phyloP scores from a whole-genome alignment of 495 filamentous ascomycete genomes.

The Evansstolkia leycettana region DNA sequence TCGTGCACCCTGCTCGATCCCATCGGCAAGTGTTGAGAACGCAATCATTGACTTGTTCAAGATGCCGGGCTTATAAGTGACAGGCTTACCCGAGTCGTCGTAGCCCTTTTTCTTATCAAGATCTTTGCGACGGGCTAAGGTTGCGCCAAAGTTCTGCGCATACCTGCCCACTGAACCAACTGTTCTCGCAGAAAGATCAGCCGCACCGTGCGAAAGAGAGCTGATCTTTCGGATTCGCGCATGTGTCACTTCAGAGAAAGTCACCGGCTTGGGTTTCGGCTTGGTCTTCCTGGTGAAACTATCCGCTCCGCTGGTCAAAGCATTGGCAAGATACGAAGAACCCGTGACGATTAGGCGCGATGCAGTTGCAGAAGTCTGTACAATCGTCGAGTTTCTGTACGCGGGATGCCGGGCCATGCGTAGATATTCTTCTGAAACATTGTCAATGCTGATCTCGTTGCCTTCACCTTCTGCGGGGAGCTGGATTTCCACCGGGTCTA shows the following conservation, averaged over 20 bases:
- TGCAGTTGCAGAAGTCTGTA: constrained; percentile 79
- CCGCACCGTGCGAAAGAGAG: constrained; percentile 62
- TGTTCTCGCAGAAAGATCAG: constrained; percentile 69
- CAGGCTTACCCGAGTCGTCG: constrained; percentile 51
- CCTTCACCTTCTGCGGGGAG: constrained; percentile 62
- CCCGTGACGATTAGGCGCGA: constrained; percentile 88
- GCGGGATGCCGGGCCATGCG: constrained; percentile 74
- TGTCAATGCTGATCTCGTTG: constrained; percentile 59
- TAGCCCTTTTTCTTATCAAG: constrained; percentile 43
- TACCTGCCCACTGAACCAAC: constrained; percentile 68
- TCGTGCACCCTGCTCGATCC: constrained; percentile 72
- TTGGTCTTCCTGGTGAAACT: constrained; percentile 67
- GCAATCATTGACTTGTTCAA: constrained; percentile 94
- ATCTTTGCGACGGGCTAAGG: constrained; percentile 49
- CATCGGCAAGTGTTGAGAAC: constrained; percentile 89
- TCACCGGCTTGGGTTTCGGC: constrained; percentile 65
- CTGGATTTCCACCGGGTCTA: constrained; percentile 85
- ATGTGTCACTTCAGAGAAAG: constrained; percentile 78
- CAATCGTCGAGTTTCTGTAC: constrained; percentile 74
- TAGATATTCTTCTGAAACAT: constrained; percentile 69
- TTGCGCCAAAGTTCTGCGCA: constrained; percentile 81
- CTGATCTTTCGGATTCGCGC: constrained; percentile 76
- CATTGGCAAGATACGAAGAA: constrained; percentile 63
- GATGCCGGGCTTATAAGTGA: constrained; percentile 73
- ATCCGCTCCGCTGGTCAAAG: constrained; percentile 63